Evolutionary conservation across 1,284 basidiomycete genomes (phyloP).

Genomic region (Cryptococcus floricola): DNA sequence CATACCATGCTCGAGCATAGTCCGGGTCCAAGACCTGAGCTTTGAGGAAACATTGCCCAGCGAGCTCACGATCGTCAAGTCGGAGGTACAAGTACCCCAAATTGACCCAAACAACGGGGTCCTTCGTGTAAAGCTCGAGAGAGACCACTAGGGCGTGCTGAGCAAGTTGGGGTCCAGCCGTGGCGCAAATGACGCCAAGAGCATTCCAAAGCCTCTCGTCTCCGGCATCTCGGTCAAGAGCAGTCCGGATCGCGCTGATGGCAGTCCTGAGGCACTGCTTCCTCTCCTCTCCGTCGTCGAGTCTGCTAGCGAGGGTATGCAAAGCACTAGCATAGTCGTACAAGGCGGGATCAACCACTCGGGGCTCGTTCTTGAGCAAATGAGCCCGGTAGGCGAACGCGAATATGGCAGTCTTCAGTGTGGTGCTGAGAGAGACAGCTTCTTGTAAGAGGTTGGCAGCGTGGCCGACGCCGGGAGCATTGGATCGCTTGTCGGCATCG

Average conservation of each 20-base stretch:
- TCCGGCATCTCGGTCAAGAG: conserved; percentile 68
- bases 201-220: conserved; percentile 76
- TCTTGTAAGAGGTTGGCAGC: conserved; percentile 35
- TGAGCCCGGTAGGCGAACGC: conserved; percentile 70
- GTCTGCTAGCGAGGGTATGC: conserved; percentile 53
- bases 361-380: conserved; percentile 61
- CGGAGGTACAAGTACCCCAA: conserved; percentile 87
- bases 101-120: conserved; percentile 76
- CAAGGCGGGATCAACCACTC: conserved; percentile 58
- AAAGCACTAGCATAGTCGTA: conserved; percentile 73
- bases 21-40: conserved; percentile 92
- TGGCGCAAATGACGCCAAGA: conserved; percentile 39
- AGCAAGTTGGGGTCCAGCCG: conserved; percentile 51
- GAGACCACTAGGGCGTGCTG: conserved; percentile 93
- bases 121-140: conserved; percentile 78
- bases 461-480: conserved; percentile 39
- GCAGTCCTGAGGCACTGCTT: conserved; percentile 56
- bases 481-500: conserved; percentile 39
- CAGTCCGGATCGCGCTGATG: conserved; percentile 64
- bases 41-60: conserved; percentile 78
- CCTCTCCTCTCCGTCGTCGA: conserved; percentile 34
- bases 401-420: conserved; percentile 60
- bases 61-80: conserved; percentile 74
- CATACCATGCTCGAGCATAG: conserved; percentile 85
- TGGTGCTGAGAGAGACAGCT: conserved; percentile 34